phyloP scores from a whole-genome alignment of 495 filamentous ascomycete genomes.

The Bombardia bombarda region DNA sequence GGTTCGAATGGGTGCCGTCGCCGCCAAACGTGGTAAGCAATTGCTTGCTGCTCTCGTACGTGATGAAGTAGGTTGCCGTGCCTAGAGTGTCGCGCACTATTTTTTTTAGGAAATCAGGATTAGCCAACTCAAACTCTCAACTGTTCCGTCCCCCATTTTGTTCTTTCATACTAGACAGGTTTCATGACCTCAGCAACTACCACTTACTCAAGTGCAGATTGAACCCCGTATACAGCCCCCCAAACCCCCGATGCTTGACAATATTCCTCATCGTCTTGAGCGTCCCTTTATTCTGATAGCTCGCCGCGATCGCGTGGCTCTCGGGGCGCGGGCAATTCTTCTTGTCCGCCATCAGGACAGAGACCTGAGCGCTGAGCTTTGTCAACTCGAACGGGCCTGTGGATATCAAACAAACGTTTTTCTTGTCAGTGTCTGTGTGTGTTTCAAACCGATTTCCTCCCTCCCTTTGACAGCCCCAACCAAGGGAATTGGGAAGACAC shows the following conservation, averaged over 20 bases:
- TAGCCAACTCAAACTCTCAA: too few relatives aligned
- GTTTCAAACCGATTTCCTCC: too few relatives aligned
- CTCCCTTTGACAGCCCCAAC: too few relatives aligned
- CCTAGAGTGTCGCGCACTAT: conserved; percentile 81
- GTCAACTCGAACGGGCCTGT: conserved; percentile 89
- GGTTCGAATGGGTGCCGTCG: conserved; percentile 57
- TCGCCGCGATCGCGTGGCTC: conserved; percentile 54
- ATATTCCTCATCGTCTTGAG: conserved; percentile 73
- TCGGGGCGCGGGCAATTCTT: conserved; percentile 40
- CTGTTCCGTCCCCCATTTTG: too few relatives aligned
- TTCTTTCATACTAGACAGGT: too few relatives aligned
- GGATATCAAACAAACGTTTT: too few relatives aligned
- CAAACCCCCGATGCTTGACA: conserved; percentile 65
- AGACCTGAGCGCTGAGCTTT: conserved; percentile 83
- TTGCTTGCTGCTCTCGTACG: conserved; percentile 88
- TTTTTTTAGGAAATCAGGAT: too few relatives aligned
- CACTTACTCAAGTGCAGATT: conserved; percentile 67
- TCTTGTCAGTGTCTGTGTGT: too few relatives aligned
- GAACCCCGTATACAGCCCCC: conserved; percentile 82
- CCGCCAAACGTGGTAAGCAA: conserved; percentile 66
- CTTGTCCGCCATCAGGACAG: conserved; percentile 71
- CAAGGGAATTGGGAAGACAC: too few relatives aligned
- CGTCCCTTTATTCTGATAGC: conserved; percentile 73
- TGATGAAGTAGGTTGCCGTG: conserved; percentile 83
- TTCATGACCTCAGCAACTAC: too few relatives aligned